Base-by-base conservation (phyloP, 1,139 yeast species). In the Taiozyma sp. region DNA sequence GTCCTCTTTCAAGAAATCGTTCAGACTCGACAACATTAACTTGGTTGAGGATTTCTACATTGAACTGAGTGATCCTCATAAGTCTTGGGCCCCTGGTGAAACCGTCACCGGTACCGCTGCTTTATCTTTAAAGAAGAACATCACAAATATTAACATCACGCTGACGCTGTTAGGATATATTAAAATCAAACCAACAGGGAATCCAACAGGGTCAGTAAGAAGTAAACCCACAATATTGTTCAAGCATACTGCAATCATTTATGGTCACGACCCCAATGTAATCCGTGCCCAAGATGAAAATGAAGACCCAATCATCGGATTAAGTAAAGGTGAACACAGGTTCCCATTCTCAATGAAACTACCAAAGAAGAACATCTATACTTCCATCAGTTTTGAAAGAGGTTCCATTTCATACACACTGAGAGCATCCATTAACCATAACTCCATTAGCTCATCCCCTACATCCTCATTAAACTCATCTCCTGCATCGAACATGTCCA, bases 341-440 rank as follows among this genome's bases (percentile, higher is more conserved):
- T 91, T 91, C 65, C 96, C 96, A 14, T 91, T 91, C 63, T 81
- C 86, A 48, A 88, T 90, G 45, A 84, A 80, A 57, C 73, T 91
- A 30, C 96, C 97, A 2, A 77, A 76, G 58, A 82, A 80, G 59
- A 78, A 87, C 55, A 75, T 89, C 5, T 84, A 77, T 65, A 86
- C 93, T 29, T 83, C 92, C 52, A 79, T 91, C 29, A 87, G 84
- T 58, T 91, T 91, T 63, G 97, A 92, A 57, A 83, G 85, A 59
- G 97, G 97, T 10, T 79, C 89, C 22, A 87, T 91, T n/a, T 68
- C 79, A 10, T 90, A 91, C 65, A 68, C 72, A 36, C 69, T 91
- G 45, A 76, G 81, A 50, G 86, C 89, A 2, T 72, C 81, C 2
- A 72, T 87, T 32, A 71, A 69, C 48, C 62, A 68, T 22, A 65